These are phyloP conservation scores for Macrolepiota albuminosa DNA, from an alignment of 768 basidiomycete genomes.

Conservation along the genomic window DNA sequence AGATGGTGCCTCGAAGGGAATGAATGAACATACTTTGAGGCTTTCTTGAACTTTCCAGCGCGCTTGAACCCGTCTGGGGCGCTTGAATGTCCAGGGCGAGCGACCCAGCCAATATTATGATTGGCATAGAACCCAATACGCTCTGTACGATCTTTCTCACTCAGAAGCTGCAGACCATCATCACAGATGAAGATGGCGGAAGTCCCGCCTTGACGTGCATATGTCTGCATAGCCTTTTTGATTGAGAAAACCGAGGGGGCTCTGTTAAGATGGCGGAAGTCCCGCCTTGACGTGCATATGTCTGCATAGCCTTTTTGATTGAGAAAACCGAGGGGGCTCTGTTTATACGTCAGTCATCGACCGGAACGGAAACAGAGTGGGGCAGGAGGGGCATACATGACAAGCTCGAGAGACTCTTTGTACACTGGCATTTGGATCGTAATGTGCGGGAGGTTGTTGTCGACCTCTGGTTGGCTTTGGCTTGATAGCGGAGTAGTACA, in stretches of 20 bases:
- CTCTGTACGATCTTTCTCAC: conserved; percentile 54
- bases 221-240: conserved; percentile 84
- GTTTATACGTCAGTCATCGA: conserved; percentile 3
- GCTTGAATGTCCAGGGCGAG: conserved; percentile 68
- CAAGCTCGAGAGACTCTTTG: conserved; percentile 72
- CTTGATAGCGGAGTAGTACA: conserved; percentile 70
- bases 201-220: conserved; percentile 77
- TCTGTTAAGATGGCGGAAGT: conserved; percentile 71
- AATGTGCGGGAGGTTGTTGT: conserved; percentile 68
- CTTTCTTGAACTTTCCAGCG: conserved; percentile 89
- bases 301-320: conserved; percentile 82
- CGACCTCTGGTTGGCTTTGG: conserved; percentile 65
- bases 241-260: conserved; percentile 72
- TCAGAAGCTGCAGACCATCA: conserved; percentile 72
- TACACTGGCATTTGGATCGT: conserved; percentile 86
- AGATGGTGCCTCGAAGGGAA: not conserved
- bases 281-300: conserved; percentile 79
- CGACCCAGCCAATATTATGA: conserved; percentile 72
- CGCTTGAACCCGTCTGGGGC: conserved; percentile 86
- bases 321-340: conserved; percentile 73
- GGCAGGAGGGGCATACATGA: conserved; percentile 48
- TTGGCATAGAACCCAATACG: conserved; percentile 77
- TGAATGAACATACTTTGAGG: conserved; percentile 38
- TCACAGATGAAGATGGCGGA: conserved; percentile 80
- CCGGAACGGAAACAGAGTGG: not conserved